Evolutionary conservation across 148 eudicot genomes (phyloP).

Genomic region (Selenicereus undatus): DNA sequence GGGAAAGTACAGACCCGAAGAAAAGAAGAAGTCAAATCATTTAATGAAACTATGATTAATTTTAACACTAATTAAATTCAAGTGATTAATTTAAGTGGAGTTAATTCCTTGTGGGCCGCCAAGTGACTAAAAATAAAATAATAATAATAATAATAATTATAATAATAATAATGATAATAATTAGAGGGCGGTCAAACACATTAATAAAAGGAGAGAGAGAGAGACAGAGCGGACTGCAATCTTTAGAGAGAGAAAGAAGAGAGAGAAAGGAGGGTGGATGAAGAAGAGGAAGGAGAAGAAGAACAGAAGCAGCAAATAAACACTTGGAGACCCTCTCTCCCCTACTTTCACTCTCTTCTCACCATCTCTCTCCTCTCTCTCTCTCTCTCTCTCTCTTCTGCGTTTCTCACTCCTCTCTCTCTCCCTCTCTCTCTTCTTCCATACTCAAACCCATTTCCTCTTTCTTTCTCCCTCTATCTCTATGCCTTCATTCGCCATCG

Average conservation of each 20-base stretch:
- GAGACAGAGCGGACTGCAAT: background rate
- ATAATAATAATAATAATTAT: no score
- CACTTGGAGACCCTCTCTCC: conserved; percentile 31
- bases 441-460: conserved; percentile 14
- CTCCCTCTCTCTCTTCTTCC: conserved; percentile 7
- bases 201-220: background rate
- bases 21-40: background rate
- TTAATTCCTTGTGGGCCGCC: conserved; percentile 7
- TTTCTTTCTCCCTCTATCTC: background rate
- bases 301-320: conserved; percentile 2
- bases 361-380: conserved; percentile 21
- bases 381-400: conserved; percentile 13
- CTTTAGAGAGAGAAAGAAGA: no score
- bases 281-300: conserved; percentile 15
- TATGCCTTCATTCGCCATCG: conserved; percentile 26
- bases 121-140: background rate
- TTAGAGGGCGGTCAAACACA: background rate
- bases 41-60: no score
- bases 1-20: background rate
- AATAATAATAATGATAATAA: background rate
- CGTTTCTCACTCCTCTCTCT: conserved; percentile 31
- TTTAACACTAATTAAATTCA: background rate
- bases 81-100: background rate
- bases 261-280: background rate
- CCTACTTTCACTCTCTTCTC: conserved; percentile 31